These are phyloP conservation scores for Fusarium lateritium DNA, from an alignment of 2,329 filamentous ascomycete genomes.

Conservation along the genomic window DNA sequence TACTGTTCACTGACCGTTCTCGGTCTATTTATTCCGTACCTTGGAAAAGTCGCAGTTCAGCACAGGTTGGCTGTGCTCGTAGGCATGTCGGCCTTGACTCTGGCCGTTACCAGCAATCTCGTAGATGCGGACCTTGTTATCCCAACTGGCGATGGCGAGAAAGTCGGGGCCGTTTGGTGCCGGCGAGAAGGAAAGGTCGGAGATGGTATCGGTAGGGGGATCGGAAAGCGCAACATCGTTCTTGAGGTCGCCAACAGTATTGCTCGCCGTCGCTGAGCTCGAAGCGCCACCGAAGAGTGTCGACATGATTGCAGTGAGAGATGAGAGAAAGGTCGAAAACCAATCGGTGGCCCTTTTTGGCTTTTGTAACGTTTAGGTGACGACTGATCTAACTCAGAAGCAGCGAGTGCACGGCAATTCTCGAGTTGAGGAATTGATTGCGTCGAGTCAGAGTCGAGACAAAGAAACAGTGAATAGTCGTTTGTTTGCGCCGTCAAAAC, in stretches of 20 bases:
- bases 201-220: slow-evolving; percentile 90
- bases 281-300: slow-evolving; percentile 71
- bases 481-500: slow-evolving; percentile 12
- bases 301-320: slow-evolving; percentile 68
- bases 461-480: not conserved
- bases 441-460: not conserved
- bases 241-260: slow-evolving; percentile 90
- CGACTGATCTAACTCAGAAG: not conserved
- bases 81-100: slow-evolving; percentile 87
- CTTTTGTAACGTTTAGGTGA: slow-evolving; percentile 3
- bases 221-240: slow-evolving; percentile 85
- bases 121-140: slow-evolving; percentile 98
- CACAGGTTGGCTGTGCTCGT: slow-evolving; percentile 89
- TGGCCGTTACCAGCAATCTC: slow-evolving; percentile 85
- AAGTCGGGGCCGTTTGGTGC: slow-evolving; percentile 74
- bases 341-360: slow-evolving; percentile 20
- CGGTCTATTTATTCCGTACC: slow-evolving; percentile 65
- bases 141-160: slow-evolving; percentile 93
- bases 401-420: not conserved
- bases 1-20: not conserved
- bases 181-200: slow-evolving; percentile 87
- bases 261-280: slow-evolving; percentile 66
- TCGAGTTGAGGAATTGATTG: not conserved
- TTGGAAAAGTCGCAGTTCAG: slow-evolving; percentile 90
- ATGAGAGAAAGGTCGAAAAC: slow-evolving; percentile 17